Evolutionary conservation across 2,329 filamentous ascomycete species (phyloP).

Genomic region (Aspergillus sergii): DNA sequence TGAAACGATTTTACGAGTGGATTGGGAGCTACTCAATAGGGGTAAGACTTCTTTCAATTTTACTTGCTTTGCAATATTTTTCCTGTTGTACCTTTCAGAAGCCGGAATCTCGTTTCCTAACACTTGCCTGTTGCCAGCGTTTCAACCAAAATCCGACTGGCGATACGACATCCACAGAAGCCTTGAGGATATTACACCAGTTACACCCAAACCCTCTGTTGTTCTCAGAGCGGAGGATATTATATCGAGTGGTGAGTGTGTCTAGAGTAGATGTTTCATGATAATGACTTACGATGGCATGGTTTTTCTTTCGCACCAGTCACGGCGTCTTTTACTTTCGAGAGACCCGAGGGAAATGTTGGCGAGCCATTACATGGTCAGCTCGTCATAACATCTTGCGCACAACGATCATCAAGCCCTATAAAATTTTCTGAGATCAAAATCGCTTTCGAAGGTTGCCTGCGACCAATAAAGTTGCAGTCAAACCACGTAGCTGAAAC

Average conservation of each 20-base stretch:
- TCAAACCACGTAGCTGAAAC: conserved; percentile 31
- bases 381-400: conserved; percentile 54
- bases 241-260: conserved; percentile 47
- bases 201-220: conserved; percentile 48
- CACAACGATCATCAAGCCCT: conserved; percentile 48
- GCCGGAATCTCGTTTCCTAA: conserved; percentile 1
- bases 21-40: conserved; percentile 58
- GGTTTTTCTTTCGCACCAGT: conserved; percentile 39
- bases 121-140: conserved; percentile 29
- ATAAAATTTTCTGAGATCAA: conserved; percentile 53
- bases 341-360: conserved; percentile 58
- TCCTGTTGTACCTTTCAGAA: neutral
- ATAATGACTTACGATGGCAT: conserved; percentile 16
- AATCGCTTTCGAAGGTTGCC: conserved; percentile 56
- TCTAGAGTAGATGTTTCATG: neutral
- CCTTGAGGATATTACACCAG: conserved; percentile 41
- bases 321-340: conserved; percentile 56
- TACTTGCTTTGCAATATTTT: neutral
- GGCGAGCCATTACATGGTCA: conserved; percentile 62
- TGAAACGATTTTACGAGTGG: conserved; percentile 54
- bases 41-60: conserved; percentile 27
- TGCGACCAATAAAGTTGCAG: conserved; percentile 47
- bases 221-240: conserved; percentile 52
- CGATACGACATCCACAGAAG: conserved; percentile 52
- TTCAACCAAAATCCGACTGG: conserved; percentile 38